phyloP scores from a whole-genome alignment of 2,329 filamentous ascomycete species.

The Aspergillus terreus region DNA sequence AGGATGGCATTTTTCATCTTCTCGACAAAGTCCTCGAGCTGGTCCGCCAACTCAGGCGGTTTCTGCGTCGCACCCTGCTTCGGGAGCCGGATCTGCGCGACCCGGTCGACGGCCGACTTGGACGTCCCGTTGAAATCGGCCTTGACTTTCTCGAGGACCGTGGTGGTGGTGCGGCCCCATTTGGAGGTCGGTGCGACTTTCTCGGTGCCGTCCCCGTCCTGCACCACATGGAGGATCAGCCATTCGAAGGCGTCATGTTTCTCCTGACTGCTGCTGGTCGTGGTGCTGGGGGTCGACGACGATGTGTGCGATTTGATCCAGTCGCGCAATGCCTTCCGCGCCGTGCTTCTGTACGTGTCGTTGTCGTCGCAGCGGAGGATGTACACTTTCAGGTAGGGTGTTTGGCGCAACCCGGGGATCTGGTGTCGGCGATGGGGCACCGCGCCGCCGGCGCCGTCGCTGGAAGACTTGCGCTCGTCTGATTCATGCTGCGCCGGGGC shows the following conservation, averaged over 20 bases:
- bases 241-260: conserved; percentile 97
- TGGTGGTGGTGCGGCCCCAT: conserved; percentile 75
- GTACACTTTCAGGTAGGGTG: conserved; percentile 88
- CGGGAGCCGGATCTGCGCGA: conserved; percentile 78
- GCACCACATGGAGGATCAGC: conserved; percentile 89
- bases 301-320: conserved; percentile 81
- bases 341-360: conserved; percentile 80
- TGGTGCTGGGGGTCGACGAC: conserved; percentile 44
- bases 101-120: conserved; percentile 70
- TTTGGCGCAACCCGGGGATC: conserved; percentile 87
- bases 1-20: conserved; percentile 88
- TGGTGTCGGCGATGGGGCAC: conserved; percentile 71
- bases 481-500: conserved; percentile 56
- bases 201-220: conserved; percentile 67
- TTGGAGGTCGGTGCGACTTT: conserved; percentile 63
- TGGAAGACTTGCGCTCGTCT: conserved; percentile 32
- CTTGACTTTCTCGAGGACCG: conserved; percentile 82
- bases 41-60: conserved; percentile 72
- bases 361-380: conserved; percentile 92
- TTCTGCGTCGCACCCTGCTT: conserved; percentile 55
- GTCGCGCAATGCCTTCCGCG: conserved; percentile 75
- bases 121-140: conserved; percentile 81
- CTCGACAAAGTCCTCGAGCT: conserved; percentile 77
- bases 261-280: conserved; percentile 67
- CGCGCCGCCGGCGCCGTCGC: conserved; percentile 32